Percentiles rank a stretch among this genome's conserved stretches.
Evolutionary conservation across 768 basidiomycete genomes (phyloP).

Genomic region (Agrocybe pediades): DNA sequence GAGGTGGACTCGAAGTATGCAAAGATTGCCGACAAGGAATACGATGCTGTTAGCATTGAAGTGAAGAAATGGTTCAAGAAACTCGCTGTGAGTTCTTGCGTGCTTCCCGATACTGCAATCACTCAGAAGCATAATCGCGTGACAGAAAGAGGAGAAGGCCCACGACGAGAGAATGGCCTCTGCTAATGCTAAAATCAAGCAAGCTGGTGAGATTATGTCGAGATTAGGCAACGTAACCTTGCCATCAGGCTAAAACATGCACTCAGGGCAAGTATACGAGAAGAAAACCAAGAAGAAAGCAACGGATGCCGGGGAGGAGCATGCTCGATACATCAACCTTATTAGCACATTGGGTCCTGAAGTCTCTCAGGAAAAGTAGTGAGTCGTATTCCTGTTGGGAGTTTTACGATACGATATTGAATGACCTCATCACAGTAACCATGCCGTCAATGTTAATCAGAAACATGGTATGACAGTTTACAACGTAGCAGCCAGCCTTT

Average conservation of each 20-base stretch:
- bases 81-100: constrained; percentile 56
- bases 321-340: constrained; percentile 74
- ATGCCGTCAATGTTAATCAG: constrained; percentile 62
- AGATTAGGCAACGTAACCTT: no score
- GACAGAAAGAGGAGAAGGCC: constrained; percentile 76
- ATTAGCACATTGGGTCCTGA: constrained; percentile 75
- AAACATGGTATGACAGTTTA: constrained; percentile 60
- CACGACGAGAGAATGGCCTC: constrained; percentile 72
- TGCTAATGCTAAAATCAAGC: constrained; percentile 74
- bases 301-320: constrained; percentile 70
- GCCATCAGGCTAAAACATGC: constrained; percentile 1
- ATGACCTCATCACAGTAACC: constrained; percentile 52
- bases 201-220: constrained; percentile 52
- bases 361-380: constrained; percentile 82
- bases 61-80: constrained; percentile 90
- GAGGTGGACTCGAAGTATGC: constrained; percentile 77
- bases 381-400: constrained; percentile 25
- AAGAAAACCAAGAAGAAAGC: constrained; percentile 79
- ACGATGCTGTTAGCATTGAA: constrained; percentile 60
- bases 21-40: constrained; percentile 76
- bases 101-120: not conserved
- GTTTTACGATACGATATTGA: not conserved
- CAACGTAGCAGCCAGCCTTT: constrained; percentile 62
- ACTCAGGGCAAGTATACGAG: constrained; percentile 75
- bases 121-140: not conserved